Base-by-base conservation (phyloP, 768 basidiomycete species). In the Rhizopogon vulgaris region DNA sequence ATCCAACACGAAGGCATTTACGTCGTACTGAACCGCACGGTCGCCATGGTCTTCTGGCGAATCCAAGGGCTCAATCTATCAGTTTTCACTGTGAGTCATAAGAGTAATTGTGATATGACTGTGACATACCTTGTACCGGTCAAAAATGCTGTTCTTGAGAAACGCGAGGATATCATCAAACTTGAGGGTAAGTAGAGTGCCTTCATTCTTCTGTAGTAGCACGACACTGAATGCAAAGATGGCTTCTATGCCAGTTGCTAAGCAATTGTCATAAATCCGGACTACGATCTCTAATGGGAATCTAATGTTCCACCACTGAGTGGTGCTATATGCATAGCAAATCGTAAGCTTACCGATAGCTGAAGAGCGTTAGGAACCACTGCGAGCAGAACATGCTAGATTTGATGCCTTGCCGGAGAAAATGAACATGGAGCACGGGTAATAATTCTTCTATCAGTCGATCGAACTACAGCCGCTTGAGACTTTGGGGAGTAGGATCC, bases 321-420 rank as follows among this genome's bases (percentile, higher is more conserved):
- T 25, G 12, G 43, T 2, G 38, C 36, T 2, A 11, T 36, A 49
- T 22, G 34, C 14, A 15, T 30, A 17, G 49, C 28, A 34, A 8
- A 27, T 27, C 25, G 24, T 6, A 6, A 12, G 63, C 78, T 60
- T 62, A 87, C 91, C 91, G 83, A 69, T 95, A 97, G 63, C 91
- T 90, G 73, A 98, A 98, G 66, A 99, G 71, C 0, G 96, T 98
- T 64, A 99, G 75, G 69, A 98, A 97, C 96, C 96, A 99, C 58
- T 98, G 96, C 12, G 91, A 93, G 62, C 92, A 95, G 65, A 88
- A 98, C 94, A 99, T 98, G 71, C 89, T 94, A 41, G 92, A 94
- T 67, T 97, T 98, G 63, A 98, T 74, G 28, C 94, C 95, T 69
- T 96, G 90, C 28, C 94, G 82, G 28, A 95, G 70, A 62, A 99